Evolutionary conservation across 2,329 filamentous ascomycete species (phyloP), one percentile per base, ranked within the genome.

Genomic region (Fusarium praegraminearum): DNA sequence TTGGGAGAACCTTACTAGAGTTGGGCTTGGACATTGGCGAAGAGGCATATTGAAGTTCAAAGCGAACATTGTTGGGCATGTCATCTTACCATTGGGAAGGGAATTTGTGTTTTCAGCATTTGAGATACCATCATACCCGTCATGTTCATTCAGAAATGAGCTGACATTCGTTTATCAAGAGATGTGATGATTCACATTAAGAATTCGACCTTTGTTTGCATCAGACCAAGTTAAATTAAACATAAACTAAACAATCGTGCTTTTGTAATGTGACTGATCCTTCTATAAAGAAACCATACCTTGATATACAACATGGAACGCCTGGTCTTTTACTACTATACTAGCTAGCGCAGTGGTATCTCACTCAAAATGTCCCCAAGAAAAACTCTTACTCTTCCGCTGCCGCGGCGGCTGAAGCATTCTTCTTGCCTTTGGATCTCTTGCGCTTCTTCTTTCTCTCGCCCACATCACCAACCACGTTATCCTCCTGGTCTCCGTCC

Each of bases 371-470:
- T 43, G 26, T 30, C 60, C 49, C 41, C 47, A 52, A 44, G 41
- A 41, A 49, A 32, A 32, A 51, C 58, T 36, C 59, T 52, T 60
- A 76, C 47, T 60, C 67, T 49, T 73, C 70, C 38, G 58, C 56
- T 51, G 65, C 70, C 9, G 62, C 71, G 12, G 64, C 78, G 11
- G 66, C 76, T 69, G 77, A 80, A 71, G 40, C 54, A 38, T 56
- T 62, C 63, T 82, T 82, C 64, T 80, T 82, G 54, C 78, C 78
- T 75, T 82, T 83, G 54, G 84, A 84, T 73, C 85, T 83, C 82
- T 85, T 87, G 76, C 84, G 78, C 80, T 84, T 87, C 76, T 83
- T 85, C 76, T 84, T 86, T 72, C 77, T 76, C 63, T 71, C 68
- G 4, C 69, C 68, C 11, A 71, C 61, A 9, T 76, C 75, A 1